These are phyloP conservation scores for Calonectria hongkongensis DNA, from an alignment of 2,329 filamentous ascomycete genomes.

Conservation along the genomic window DNA sequence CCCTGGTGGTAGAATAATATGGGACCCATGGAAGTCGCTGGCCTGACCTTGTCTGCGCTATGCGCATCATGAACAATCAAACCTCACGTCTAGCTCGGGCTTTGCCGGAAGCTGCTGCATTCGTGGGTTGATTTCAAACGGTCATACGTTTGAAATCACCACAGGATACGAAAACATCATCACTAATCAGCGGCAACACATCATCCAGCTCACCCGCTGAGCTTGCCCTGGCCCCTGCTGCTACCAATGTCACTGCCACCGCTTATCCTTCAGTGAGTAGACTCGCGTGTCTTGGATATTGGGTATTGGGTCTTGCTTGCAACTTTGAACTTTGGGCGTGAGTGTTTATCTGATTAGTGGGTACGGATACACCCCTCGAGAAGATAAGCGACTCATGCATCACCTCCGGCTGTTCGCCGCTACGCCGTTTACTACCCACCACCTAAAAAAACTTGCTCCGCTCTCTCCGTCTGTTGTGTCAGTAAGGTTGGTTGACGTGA, in stretches of 20 bases:
- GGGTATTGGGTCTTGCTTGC: not conserved
- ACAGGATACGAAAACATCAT: constrained; percentile 42
- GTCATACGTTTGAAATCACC: constrained; percentile 47
- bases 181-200: constrained; percentile 25
- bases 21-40: constrained; percentile 30
- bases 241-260: constrained; percentile 1
- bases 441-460: constrained; percentile 12
- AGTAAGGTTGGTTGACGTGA: constrained; percentile 34
- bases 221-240: constrained; percentile 24
- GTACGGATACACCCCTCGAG: constrained; percentile 27
- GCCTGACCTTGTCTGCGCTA: constrained; percentile 33
- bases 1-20: constrained; percentile 32
- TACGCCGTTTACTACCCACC: constrained; percentile 38
- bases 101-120: constrained; percentile 46
- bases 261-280: constrained; percentile 5
- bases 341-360: constrained; percentile 45
- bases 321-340: constrained; percentile 23
- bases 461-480: not conserved
- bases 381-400: constrained; percentile 42
- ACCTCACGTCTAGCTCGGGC: constrained; percentile 38
- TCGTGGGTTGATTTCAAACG: constrained; percentile 44
- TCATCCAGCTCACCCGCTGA: not conserved
- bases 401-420: constrained; percentile 42
- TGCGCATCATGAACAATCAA: constrained; percentile 35
- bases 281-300: not conserved